Evolutionary conservation across 2,329 filamentous ascomycete species (phyloP).

Genomic region (Fusarium tanahbumbuense): DNA sequence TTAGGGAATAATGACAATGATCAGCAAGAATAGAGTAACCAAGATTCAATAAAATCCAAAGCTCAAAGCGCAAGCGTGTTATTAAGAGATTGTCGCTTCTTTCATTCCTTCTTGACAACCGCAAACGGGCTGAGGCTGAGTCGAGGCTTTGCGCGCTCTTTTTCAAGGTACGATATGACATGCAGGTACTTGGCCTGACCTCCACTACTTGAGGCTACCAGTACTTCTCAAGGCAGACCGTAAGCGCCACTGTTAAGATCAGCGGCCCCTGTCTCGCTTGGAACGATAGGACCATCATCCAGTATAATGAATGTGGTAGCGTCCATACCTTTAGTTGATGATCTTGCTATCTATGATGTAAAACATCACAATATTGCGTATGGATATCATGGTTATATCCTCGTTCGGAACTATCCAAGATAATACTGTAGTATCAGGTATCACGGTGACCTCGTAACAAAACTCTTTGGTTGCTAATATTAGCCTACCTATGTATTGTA

Average conservation of each 20-base stretch:
- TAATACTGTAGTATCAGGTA: not conserved
- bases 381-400: not conserved
- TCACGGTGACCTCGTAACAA: not conserved
- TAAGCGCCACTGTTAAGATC: slow-evolving; percentile 26
- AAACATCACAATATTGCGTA: slow-evolving; percentile 1
- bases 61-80: not conserved
- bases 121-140: slow-evolving; percentile 45
- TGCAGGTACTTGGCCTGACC: not conserved
- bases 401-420: not conserved
- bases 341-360: not conserved
- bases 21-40: not conserved
- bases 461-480: slow-evolving; percentile 21
- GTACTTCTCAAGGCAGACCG: not conserved
- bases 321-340: not conserved
- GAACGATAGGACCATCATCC: not conserved
- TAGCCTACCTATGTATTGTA: not conserved
- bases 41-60: not conserved
- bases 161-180: slow-evolving; percentile 3
- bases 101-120: slow-evolving; percentile 27
- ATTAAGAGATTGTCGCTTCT: not conserved
- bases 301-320: not conserved
- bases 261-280: slow-evolving; percentile 17
- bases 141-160: slow-evolving; percentile 39
- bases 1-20: not conserved
- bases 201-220: too few relatives aligned